These are phyloP conservation scores for Haplosporangium gracile DNA, from an alignment of 192 early-diverging fungal genomes.

Conservation along the genomic window DNA sequence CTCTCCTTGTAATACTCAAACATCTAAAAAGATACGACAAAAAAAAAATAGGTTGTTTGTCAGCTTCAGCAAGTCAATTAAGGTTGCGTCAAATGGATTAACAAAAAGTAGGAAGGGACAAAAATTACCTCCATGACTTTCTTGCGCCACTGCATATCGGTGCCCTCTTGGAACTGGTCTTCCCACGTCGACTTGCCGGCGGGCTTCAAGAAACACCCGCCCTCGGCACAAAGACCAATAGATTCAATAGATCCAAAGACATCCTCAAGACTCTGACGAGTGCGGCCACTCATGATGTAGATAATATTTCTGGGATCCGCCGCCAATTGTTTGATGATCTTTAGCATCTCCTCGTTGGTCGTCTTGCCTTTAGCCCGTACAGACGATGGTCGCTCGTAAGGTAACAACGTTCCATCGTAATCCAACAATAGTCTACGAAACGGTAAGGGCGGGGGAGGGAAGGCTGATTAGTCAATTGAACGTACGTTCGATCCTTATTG, in stretches of 20 bases:
- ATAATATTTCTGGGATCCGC: constrained; percentile 77
- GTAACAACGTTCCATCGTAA: constrained; percentile 79
- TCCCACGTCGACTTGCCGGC: constrained; percentile 75
- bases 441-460: too few relatives aligned
- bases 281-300: constrained; percentile 83
- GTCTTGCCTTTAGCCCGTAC: constrained; percentile 53
- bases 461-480: neutral
- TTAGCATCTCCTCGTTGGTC: constrained; percentile 72
- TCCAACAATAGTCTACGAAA: constrained; percentile 63
- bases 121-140: constrained; percentile 51
- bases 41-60: too few relatives aligned
- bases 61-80: neutral
- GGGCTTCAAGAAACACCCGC: constrained; percentile 77
- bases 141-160: constrained; percentile 46
- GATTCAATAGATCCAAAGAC: constrained; percentile 74
- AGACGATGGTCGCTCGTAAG: constrained; percentile 65
- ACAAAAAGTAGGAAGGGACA: neutral
- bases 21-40: constrained; percentile 56
- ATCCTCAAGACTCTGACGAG: constrained; percentile 71
- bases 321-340: constrained; percentile 64
- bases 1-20: constrained; percentile 88
- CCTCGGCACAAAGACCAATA: constrained; percentile 81
- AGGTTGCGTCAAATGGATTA: neutral
- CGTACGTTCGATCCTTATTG: neutral
- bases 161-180: constrained; percentile 73